A percentile compares a stretch with the other conserved stretches of the same genome.
phyloP scores from a whole-genome alignment of 306 rosid genomes.

The Fragaria iinumae region DNA sequence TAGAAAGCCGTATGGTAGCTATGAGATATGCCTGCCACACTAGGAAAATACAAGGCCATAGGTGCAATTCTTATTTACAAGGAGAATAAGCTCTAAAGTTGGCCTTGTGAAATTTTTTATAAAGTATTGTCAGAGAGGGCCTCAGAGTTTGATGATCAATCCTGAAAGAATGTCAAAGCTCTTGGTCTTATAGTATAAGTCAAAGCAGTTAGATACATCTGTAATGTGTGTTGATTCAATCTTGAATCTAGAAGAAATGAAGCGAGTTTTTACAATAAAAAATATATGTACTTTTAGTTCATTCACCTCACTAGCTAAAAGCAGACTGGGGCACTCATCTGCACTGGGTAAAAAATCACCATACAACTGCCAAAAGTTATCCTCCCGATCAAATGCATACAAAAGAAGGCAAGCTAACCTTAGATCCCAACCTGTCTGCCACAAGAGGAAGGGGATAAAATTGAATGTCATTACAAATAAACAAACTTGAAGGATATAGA shows the following conservation, averaged over 20 bases:
- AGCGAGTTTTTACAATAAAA: not conserved
- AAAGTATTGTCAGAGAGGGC: not conserved
- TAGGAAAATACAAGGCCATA: not conserved
- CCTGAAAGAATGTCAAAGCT: constrained; percentile 3
- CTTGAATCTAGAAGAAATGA: not conserved
- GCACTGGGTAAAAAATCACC: constrained; percentile 88
- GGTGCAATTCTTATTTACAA: not conserved
- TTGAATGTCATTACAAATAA: constrained; percentile 1
- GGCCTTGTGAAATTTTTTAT: not conserved
- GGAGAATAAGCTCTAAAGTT: not conserved
- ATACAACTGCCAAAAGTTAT: constrained; percentile 91
- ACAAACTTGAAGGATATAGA: not conserved
- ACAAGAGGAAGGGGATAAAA: constrained; percentile 37
- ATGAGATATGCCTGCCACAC: not conserved
- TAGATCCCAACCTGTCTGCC: constrained; percentile 98
- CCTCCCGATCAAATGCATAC: constrained; percentile 69
- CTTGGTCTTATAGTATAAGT: not conserved
- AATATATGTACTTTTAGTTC: not conserved
- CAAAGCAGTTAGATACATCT: not conserved
- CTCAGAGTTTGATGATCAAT: not conserved
- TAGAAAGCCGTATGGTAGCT: not conserved
- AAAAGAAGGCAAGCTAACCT: constrained; percentile 92
- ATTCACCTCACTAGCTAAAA: constrained; percentile 83
- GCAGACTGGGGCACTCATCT: constrained; percentile 87
- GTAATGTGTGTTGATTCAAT: not conserved